Conservation (phyloP, 805 yeast species). For the fission yeast (Schizosaccharomyces pombe) region DNA sequence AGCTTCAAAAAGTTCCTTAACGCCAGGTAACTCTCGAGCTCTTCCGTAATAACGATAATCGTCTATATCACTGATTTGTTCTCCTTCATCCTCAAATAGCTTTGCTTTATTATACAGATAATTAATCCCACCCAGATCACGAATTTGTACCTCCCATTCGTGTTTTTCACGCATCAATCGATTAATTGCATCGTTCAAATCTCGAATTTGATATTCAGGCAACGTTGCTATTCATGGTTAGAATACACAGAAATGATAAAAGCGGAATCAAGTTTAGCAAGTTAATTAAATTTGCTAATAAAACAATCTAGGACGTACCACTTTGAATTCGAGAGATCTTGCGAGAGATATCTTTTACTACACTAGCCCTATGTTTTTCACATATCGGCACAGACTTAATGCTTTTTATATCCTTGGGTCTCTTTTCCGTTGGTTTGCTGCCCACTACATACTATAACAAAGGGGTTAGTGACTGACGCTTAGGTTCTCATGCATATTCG, state of each 20-base stretch:
- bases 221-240: slow-evolving; percentile 16
- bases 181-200: slow-evolving; percentile 51
- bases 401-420: slow-evolving; percentile 8
- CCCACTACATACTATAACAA: neutral
- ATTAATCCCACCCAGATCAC: slow-evolving; percentile 51
- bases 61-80: slow-evolving; percentile 16
- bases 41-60: slow-evolving; percentile 65
- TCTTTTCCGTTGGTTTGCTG: neutral
- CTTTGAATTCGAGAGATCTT: slow-evolving; percentile 44
- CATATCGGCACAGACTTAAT: slow-evolving; percentile 39
- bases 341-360: slow-evolving; percentile 38
- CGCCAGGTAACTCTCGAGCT: slow-evolving; percentile 61
- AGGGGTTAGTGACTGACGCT: no score
- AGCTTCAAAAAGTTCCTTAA: slow-evolving; percentile 22
- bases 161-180: slow-evolving; percentile 39
- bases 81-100: slow-evolving; percentile 10
- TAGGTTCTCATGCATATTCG: no score
- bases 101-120: slow-evolving; percentile 14
- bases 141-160: slow-evolving; percentile 60
- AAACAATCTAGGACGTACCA: slow-evolving; percentile 11
- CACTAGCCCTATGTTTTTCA: slow-evolving; percentile 41
- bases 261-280: no score
- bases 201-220: slow-evolving; percentile 42
- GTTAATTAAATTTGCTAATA: no score
- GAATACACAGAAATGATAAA: neutral